A percentile compares a stretch with the other conserved stretches of the same genome.
phyloP scores from a whole-genome alignment of 2,329 filamentous ascomycete genomes.

The Colletotrichum gloeosporioides region DNA sequence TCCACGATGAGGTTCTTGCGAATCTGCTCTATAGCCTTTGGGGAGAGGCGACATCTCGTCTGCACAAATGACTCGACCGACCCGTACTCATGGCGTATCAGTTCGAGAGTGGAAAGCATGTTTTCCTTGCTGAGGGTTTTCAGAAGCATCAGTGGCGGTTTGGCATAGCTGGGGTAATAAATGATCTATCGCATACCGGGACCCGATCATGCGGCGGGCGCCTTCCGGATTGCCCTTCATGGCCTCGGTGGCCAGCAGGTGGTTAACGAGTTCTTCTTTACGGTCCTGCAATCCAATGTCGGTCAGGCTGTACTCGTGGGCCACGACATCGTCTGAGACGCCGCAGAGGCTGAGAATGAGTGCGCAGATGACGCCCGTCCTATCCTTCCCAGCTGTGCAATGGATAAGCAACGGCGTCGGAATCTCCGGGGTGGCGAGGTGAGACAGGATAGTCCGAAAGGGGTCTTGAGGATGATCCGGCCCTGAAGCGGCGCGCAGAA shows the following conservation, averaged over 20 bases:
- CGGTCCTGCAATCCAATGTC: slow-evolving; percentile 64
- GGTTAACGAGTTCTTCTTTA: slow-evolving; percentile 54
- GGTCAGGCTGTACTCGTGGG: slow-evolving; percentile 72
- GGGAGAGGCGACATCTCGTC: slow-evolving; percentile 61
- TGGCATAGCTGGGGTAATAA: not conserved
- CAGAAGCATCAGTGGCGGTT: not conserved
- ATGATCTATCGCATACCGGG: slow-evolving; percentile 38
- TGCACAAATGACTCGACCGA: slow-evolving; percentile 68
- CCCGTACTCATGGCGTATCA: slow-evolving; percentile 65
- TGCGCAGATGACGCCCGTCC: slow-evolving; percentile 74
- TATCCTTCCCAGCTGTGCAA: slow-evolving; percentile 80
- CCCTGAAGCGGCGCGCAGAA: slow-evolving; percentile 57
- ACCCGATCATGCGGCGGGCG: slow-evolving; percentile 51
- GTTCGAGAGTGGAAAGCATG: slow-evolving; percentile 54
- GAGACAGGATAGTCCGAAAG: slow-evolving; percentile 59
- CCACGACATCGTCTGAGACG: slow-evolving; percentile 63
- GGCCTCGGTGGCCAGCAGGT: slow-evolving; percentile 55
- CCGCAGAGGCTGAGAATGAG: slow-evolving; percentile 69
- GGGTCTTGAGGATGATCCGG: slow-evolving; percentile 24
- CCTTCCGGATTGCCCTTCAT: slow-evolving; percentile 50
- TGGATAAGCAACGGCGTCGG: slow-evolving; percentile 66
- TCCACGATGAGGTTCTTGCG: slow-evolving; percentile 53
- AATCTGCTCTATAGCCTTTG: slow-evolving; percentile 58
- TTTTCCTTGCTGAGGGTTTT: slow-evolving; percentile 42
- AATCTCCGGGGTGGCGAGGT: slow-evolving; percentile 51